Conservation (phyloP, 2,329 filamentous ascomycete genomes). For the Chalara sp. region DNA sequence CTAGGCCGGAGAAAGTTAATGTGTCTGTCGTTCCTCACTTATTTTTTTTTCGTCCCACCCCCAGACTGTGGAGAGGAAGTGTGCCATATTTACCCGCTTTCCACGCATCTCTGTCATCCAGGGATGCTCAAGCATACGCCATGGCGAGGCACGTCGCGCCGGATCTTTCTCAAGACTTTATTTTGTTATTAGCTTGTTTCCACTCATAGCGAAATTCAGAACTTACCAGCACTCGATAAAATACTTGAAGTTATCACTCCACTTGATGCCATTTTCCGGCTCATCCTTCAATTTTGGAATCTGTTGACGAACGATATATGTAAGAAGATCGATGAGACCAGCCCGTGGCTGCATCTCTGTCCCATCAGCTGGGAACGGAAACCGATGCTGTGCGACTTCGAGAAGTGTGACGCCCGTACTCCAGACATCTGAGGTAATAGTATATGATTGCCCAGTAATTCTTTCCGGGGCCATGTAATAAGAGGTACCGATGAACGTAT, state of each 20-base stretch:
- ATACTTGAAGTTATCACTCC: constrained; percentile 98
- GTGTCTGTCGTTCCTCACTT: background rate
- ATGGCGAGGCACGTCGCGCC: constrained; percentile 79
- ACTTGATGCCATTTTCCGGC: constrained; percentile 79
- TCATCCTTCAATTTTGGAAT: constrained; percentile 97
- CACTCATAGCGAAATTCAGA: constrained; percentile 4
- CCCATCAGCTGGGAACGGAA: constrained; percentile 95
- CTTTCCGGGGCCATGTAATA: constrained; percentile 99
- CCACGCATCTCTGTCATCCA: constrained; percentile 97
- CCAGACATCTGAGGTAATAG: constrained; percentile 98
- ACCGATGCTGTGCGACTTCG: constrained; percentile 98
- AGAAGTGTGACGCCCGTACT: constrained; percentile 92
- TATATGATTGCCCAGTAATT: constrained; percentile 96
- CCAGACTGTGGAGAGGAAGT: constrained; percentile 93
- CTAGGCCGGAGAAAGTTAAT: no score
- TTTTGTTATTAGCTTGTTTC: constrained; percentile 1
- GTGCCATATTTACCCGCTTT: constrained; percentile 96
- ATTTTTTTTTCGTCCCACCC: constrained; percentile 63
- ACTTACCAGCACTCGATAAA: constrained; percentile 99
- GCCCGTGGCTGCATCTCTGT: constrained; percentile 92
- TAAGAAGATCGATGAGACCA: constrained; percentile 88
- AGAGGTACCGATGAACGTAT: constrained; percentile 97
- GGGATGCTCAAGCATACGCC: constrained; percentile 98
- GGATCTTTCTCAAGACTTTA: constrained; percentile 88
- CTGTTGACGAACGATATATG: constrained; percentile 93